These are phyloP conservation scores for Circinella umbellata DNA, from an alignment of 371 early-diverging fungal genomes.

Conservation along the genomic window DNA sequence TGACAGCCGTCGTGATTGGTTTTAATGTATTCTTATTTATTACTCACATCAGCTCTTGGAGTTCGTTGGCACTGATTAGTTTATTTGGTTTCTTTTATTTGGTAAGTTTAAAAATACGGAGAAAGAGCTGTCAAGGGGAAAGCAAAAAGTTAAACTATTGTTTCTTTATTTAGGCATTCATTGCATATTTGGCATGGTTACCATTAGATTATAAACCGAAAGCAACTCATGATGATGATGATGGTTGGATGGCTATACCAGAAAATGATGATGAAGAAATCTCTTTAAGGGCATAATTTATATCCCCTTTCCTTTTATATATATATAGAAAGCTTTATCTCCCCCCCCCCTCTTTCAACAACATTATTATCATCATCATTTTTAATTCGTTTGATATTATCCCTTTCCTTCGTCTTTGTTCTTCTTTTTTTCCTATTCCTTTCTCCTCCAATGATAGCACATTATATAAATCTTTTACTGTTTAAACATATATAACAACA, in stretches of 20 bases:
- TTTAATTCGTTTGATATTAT: too few species aligned
- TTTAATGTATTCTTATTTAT: conserved; percentile 60
- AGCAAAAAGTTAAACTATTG: not conserved
- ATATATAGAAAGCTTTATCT: too few species aligned
- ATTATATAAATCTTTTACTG: too few species aligned
- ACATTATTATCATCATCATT: not conserved
- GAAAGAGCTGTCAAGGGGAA: too few species aligned
- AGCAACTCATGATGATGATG: conserved; percentile 6
- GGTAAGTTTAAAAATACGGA: conserved; percentile 7
- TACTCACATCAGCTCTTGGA: conserved; percentile 31
- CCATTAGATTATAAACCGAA: conserved; percentile 18
- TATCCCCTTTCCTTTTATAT: not conserved
- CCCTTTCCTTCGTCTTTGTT: too few species aligned
- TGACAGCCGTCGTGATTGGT: conserved; percentile 56
- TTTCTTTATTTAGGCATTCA: conserved; percentile 18
- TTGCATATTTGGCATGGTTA: conserved; percentile 26
- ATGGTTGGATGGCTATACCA: conserved; percentile 24
- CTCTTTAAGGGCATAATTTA: not conserved
- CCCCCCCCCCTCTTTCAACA: not conserved
- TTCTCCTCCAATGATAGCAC: too few species aligned
- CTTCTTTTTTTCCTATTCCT: too few species aligned
- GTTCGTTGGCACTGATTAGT: conserved; percentile 14
- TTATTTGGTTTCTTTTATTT: conserved; percentile 23
- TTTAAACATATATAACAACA: too few species aligned
- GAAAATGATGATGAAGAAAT: conserved; percentile 13